These are phyloP conservation scores for Russula griseocarnosa DNA, from an alignment of 768 basidiomycete genomes.

Conservation along the genomic window DNA sequence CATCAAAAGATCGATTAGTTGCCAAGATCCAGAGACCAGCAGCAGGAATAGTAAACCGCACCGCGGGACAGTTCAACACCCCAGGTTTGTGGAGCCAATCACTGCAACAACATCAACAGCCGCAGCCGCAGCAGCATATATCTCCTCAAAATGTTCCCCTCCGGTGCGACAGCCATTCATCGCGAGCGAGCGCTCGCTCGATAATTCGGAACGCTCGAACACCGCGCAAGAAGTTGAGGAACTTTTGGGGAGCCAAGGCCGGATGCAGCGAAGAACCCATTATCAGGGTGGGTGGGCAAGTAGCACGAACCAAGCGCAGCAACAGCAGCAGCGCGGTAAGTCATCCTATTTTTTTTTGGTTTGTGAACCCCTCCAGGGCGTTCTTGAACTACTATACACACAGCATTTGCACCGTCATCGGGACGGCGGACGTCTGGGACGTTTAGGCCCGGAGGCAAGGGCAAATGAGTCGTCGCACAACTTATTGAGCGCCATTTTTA, in stretches of 20 bases:
- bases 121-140: not conserved
- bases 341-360: not conserved
- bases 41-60: slow-evolving; percentile 11
- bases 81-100: slow-evolving; percentile 11
- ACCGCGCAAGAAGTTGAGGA: slow-evolving; percentile 74
- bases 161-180: slow-evolving; percentile 36
- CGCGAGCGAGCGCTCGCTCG: slow-evolving; percentile 47
- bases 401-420: slow-evolving; percentile 44
- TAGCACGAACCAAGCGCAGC: slow-evolving; percentile 10
- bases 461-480: slow-evolving; percentile 7
- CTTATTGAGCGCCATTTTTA: not conserved
- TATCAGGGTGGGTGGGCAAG: slow-evolving; percentile 21
- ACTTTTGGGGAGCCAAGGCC: slow-evolving; percentile 41
- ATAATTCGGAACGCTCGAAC: slow-evolving; percentile 38
- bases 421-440: slow-evolving; percentile 39
- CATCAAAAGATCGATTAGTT: not conserved
- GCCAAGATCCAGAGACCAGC: slow-evolving; percentile 11
- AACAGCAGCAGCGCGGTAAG: slow-evolving; percentile 23
- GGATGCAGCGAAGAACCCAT: slow-evolving; percentile 4
- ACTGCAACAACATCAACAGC: not conserved
- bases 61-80: slow-evolving; percentile 8
- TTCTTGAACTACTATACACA: not conserved
- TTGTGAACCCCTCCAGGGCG: not conserved
- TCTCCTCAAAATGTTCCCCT: not conserved
- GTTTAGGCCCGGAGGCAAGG: slow-evolving; percentile 42